Evolutionary conservation across 352 stramenopile species (phyloP).

Genomic region (Globisporangium emineosum): DNA sequence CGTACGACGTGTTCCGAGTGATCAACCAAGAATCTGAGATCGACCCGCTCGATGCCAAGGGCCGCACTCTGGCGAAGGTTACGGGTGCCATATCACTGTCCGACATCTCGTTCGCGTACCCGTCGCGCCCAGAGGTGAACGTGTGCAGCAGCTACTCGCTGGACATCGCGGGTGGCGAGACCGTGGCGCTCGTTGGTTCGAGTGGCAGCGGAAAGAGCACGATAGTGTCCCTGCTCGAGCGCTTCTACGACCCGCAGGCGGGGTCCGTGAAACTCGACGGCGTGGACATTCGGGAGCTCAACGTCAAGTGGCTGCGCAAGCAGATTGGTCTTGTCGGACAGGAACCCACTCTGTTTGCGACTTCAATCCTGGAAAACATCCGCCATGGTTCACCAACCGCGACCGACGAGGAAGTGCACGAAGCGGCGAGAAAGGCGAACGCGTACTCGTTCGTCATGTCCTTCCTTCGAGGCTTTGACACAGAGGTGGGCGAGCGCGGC

Average conservation of each 20-base stretch:
- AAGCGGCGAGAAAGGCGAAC: conserved; percentile 62
- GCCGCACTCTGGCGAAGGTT: conserved; percentile 26
- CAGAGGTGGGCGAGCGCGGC: conserved; percentile 84
- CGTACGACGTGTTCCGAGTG: conserved; percentile 61
- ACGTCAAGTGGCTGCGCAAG: conserved; percentile 79
- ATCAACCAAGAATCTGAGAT: conserved; percentile 66
- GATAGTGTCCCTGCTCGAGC: conserved; percentile 11
- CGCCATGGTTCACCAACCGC: conserved; percentile 56
- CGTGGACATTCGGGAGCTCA: conserved; percentile 53
- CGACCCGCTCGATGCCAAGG: conserved; percentile 33
- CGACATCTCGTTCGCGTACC: conserved; percentile 78
- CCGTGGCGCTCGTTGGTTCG: conserved; percentile 31
- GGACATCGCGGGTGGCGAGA: conserved; percentile 64
- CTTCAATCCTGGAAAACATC: conserved; percentile 76
- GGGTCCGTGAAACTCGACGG: conserved; percentile 42
- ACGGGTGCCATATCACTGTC: conserved; percentile 67
- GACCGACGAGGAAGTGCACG: conserved; percentile 47
- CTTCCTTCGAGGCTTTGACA: conserved; percentile 90
- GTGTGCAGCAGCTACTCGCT: conserved; percentile 59
- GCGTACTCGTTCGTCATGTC: conserved; percentile 90
- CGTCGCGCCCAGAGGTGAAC: conserved; percentile 48
- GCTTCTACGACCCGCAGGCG: conserved; percentile 30
- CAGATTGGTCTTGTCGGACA: conserved; percentile 92
- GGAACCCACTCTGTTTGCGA: conserved; percentile 32
- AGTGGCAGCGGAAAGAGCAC: conserved; percentile 12